Percentiles rank a stretch among this genome's conserved stretches.
Conservation (phyloP, 2,329 filamentous ascomycete genomes). For the Orbilia blumenaviensis region DNA sequence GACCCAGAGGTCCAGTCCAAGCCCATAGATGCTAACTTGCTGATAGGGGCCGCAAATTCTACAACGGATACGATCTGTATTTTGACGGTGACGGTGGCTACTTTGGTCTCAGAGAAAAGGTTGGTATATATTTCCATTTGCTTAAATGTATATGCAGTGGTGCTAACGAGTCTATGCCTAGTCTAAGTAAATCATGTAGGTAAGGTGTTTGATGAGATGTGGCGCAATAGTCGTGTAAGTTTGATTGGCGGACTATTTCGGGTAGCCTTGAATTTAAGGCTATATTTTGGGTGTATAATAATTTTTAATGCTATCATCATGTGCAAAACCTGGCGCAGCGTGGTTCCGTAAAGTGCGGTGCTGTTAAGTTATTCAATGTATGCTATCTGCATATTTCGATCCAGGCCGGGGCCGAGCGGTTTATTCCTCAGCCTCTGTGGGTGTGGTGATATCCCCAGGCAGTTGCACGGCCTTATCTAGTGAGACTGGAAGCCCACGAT, state of each 20-base stretch:
- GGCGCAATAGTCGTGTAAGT: not conserved
- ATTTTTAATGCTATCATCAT: conserved; percentile 1
- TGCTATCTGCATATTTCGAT: not conserved
- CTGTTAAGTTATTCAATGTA: conserved; percentile 11
- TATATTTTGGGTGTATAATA: not conserved
- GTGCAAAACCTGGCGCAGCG: not conserved
- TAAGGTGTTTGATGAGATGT: not conserved
- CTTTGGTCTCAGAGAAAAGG: conserved; percentile 36
- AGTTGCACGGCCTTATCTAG: conserved; percentile 47
- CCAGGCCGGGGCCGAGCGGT: not conserved
- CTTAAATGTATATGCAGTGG: not conserved
- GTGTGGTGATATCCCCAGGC: conserved; percentile 1
- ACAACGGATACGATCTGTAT: conserved; percentile 37
- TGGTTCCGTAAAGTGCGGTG: too few relatives aligned
- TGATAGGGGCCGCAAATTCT: conserved; percentile 29
- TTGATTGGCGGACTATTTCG: too few relatives aligned
- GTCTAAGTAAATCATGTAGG: not conserved
- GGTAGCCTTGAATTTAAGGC: not conserved
- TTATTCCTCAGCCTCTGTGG: not conserved
- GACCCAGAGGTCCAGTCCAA: too few relatives aligned
- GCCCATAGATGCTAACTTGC: not conserved
- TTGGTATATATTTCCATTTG: not conserved
- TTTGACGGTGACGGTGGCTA: conserved; percentile 36
- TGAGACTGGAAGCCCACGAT: conserved; percentile 45
- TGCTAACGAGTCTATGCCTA: not conserved